Percentiles rank a stretch among this genome's conserved stretches.
Conservation (phyloP, 1,139 yeast genomes). For the Taphrina sp. region DNA sequence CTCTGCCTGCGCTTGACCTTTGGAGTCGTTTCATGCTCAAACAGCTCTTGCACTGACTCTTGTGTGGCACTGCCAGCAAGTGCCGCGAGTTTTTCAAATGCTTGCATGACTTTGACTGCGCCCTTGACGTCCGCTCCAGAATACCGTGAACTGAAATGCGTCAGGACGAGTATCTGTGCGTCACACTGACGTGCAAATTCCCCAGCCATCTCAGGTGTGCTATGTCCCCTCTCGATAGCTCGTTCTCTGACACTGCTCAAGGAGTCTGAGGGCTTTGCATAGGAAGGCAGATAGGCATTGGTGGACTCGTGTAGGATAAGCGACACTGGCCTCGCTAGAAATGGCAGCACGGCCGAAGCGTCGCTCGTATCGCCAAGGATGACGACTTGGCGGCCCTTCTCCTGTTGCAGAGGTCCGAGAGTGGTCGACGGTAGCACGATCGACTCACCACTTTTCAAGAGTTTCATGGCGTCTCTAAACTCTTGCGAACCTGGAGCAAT, state of each 20-base stretch:
- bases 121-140: conserved; percentile 18
- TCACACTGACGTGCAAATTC: conserved; percentile 19
- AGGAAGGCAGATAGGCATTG: conserved; percentile 29
- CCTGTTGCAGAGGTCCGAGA: conserved; percentile 3
- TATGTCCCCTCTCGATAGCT: conserved; percentile 25
- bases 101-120: conserved; percentile 16
- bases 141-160: conserved; percentile 30
- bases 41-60: conserved; percentile 2
- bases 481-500: not conserved
- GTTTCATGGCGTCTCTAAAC: not conserved
- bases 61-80: conserved; percentile 20
- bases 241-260: conserved; percentile 4
- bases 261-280: conserved; percentile 8
- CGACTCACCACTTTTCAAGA: conserved; percentile 12
- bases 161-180: conserved; percentile 10
- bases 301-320: conserved; percentile 30
- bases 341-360: conserved; percentile 12
- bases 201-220: conserved; percentile 33
- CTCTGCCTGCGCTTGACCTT: not conserved
- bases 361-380: conserved; percentile 30
- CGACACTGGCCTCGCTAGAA: conserved; percentile 2
- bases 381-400: conserved; percentile 22
- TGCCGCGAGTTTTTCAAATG: conserved; percentile 18
- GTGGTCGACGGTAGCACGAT: not conserved
- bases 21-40: not conserved